Percentiles rank a stretch among this genome's conserved stretches.
Conservation (phyloP, 805 yeast genomes). For the Torulaspora indica region DNA sequence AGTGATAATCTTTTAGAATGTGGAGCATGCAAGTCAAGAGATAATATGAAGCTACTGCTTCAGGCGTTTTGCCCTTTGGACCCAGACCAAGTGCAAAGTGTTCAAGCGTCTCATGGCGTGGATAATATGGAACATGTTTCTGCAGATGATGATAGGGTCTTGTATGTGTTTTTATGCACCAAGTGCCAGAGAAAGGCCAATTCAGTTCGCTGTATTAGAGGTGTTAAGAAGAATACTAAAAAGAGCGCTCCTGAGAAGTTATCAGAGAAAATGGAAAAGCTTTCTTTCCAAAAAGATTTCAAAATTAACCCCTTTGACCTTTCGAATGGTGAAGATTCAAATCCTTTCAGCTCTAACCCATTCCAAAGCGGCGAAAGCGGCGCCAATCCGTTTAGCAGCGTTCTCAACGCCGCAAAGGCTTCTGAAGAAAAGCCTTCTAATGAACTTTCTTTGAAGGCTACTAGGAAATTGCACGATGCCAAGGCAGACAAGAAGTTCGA, state of each 20-base stretch:
- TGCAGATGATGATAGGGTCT: slow-evolving; percentile 68
- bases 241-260: slow-evolving; percentile 41
- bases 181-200: slow-evolving; percentile 71
- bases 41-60: slow-evolving; percentile 58
- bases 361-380: slow-evolving; percentile 36
- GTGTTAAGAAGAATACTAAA: slow-evolving; percentile 57
- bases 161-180: slow-evolving; percentile 75
- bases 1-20: slow-evolving; percentile 52
- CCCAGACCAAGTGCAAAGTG: slow-evolving; percentile 24
- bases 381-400: slow-evolving; percentile 3
- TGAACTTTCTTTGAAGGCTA: slow-evolving; percentile 31
- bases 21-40: slow-evolving; percentile 50
- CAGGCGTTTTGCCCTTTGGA: slow-evolving; percentile 83
- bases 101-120: slow-evolving; percentile 14
- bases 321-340: slow-evolving; percentile 11
- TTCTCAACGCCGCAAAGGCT: background rate
- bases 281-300: slow-evolving; percentile 41
- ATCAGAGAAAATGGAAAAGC: slow-evolving; percentile 41
- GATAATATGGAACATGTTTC: slow-evolving; percentile 30
- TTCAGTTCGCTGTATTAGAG: slow-evolving; percentile 70
- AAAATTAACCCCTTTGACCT: slow-evolving; percentile 36
- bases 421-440: slow-evolving; percentile 1
- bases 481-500: slow-evolving; percentile 23
- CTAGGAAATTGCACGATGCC: slow-evolving; percentile 32
- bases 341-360: slow-evolving; percentile 33